Percentiles rank a stretch among this genome's conserved stretches.
phyloP scores from a whole-genome alignment of 768 basidiomycete species.

The Serendipita sp. region DNA sequence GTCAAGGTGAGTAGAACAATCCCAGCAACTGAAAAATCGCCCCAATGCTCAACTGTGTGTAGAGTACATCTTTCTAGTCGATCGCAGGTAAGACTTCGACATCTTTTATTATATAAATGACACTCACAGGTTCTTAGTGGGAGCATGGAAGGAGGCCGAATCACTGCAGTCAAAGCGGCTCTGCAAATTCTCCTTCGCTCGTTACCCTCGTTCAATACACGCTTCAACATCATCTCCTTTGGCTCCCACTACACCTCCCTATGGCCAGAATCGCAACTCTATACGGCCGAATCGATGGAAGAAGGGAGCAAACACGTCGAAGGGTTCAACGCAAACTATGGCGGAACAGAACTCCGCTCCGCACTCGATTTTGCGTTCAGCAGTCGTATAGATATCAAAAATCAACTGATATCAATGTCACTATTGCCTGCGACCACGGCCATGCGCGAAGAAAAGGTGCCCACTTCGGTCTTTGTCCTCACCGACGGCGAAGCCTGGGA shows the following conservation, averaged over 20 bases:
- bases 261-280: conserved; percentile 20
- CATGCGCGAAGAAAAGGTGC: background rate
- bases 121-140: conserved; percentile 19
- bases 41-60: background rate
- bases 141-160: conserved; percentile 22
- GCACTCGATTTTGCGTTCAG: conserved; percentile 28
- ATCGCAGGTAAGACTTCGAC: conserved; percentile 18
- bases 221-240: conserved; percentile 25
- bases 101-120: background rate
- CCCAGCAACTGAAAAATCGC: background rate
- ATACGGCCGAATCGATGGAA: conserved; percentile 7
- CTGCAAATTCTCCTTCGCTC: conserved; percentile 28
- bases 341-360: background rate
- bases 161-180: conserved; percentile 18
- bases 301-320: conserved; percentile 18
- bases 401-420: background rate
- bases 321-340: too few species aligned
- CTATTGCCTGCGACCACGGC: background rate
- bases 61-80: conserved; percentile 46
- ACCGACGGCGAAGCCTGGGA: background rate
- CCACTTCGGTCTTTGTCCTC: background rate
- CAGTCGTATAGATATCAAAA: conserved; percentile 16
- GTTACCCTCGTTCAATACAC: conserved; percentile 25
- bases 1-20: background rate
- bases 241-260: conserved; percentile 25